Evolutionary conservation across 2,329 filamentous ascomycete genomes (phyloP).

Genomic region (Venturia oleaginea): DNA sequence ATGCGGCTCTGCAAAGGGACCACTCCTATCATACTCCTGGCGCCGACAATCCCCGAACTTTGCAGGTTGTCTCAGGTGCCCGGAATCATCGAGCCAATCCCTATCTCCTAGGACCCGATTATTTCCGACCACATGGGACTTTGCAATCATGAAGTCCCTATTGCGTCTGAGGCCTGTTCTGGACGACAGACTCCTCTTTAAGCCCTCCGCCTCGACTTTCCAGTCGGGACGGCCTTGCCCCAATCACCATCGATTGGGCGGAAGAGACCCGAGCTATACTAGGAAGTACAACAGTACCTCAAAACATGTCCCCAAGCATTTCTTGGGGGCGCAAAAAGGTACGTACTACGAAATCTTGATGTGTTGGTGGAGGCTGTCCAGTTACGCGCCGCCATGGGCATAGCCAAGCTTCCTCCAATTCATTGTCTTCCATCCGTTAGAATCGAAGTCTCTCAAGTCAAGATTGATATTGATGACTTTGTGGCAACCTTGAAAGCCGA

Average conservation of each 20-base stretch:
- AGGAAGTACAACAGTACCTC: neutral
- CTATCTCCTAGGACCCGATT: neutral
- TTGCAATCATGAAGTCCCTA: neutral
- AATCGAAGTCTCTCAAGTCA: neutral
- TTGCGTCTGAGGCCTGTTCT: neutral
- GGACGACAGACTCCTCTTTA: neutral
- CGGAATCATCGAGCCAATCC: neutral
- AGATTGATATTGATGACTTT: neutral
- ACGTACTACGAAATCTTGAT: neutral
- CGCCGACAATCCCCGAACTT: neutral
- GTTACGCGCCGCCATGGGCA: neutral
- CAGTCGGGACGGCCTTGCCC: neutral
- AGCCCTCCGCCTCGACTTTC: neutral
- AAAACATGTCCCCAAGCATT: neutral
- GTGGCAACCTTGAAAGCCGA: neutral
- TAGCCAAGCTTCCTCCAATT: neutral
- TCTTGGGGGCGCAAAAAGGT: neutral
- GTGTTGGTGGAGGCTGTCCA: neutral
- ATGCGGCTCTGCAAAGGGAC: slow-evolving; percentile 2
- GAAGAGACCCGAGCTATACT: neutral
- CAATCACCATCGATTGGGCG: neutral
- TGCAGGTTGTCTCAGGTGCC: neutral
- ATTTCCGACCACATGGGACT: neutral
- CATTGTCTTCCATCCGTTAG: neutral
- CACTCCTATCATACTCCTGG: neutral